Evolutionary conservation across 108 stramenopile genomes (phyloP), one percentile per base, ranked within the genome.

Genomic region (Bacterosira constricta): DNA sequence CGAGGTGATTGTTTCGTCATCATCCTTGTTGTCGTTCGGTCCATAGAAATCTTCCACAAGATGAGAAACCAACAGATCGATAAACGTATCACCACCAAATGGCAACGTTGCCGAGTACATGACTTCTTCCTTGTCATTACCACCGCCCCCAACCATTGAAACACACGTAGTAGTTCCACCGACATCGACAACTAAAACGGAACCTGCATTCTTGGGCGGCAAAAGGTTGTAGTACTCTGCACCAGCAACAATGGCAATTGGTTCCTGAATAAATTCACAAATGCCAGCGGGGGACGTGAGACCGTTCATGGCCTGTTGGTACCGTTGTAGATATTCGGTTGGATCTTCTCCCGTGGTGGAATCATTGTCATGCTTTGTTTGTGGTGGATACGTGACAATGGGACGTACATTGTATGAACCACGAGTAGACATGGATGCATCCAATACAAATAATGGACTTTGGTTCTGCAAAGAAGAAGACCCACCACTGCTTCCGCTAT

Each of bases 221-320:
- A 91, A 50, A 37, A 88, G 67, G 53, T 69, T 69, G 51, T 76
- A 69, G 30, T 65, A 53, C 37, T 89, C 83, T 2, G 92, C 92
- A 13, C 92, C 92, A 66, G 87, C 77, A 17, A 90, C 69, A 29
- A 84, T 79, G 23, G 92, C 89, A 6, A 93, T 74, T 3, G 89
- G 89, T 53, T 93, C 88, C 5, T 86, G 85, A 18, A 91, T 83
- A 39, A 72, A 77, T 0, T 63, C 25, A 1, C 69, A 58, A 29
- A 77, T 82, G 11, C 56, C 73, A 6, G 49, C 39, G 35, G 77
- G 73, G 39, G 59, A 68, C 5, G 66, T 61, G 2, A 79, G 20
- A 27, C 56, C 44, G 9, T 65, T 42, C 0, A 55, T 31, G 25
- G 66, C 65, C 26, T 39, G 15, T 23, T 53, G 63, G 54, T 72